These are phyloP conservation scores for Pilatotrama ljubarskyi DNA, from an alignment of 768 basidiomycete species.

Conservation along the genomic window DNA sequence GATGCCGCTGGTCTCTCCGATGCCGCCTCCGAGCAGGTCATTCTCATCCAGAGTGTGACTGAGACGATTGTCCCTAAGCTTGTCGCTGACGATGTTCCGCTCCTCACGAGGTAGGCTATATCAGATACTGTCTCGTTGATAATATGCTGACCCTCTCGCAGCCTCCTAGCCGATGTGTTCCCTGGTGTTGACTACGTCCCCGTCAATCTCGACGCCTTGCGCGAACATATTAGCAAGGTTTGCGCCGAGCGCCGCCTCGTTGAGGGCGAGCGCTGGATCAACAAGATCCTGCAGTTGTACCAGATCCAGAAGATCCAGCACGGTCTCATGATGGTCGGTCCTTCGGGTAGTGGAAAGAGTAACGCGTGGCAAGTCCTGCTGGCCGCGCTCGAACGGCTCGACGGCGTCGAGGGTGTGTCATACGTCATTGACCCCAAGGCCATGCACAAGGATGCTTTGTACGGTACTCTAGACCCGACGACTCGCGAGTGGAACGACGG, in stretches of 20 bases:
- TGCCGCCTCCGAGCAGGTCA: conserved; percentile 84
- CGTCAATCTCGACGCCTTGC: conserved; percentile 82
- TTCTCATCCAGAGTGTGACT: conserved; percentile 96
- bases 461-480: conserved; percentile 94
- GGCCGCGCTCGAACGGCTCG: conserved; percentile 84
- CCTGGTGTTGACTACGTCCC: conserved; percentile 92
- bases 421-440: conserved; percentile 99
- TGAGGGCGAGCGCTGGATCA: conserved; percentile 85
- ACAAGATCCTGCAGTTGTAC: conserved; percentile 96
- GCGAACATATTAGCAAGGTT: conserved; percentile 83
- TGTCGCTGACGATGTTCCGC: conserved; percentile 94
- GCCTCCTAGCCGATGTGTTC: conserved; percentile 94
- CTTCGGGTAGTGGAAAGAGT: conserved; percentile 95
- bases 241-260: conserved; percentile 86
- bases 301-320: conserved; percentile 99
- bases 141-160: conserved; percentile 33
- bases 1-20: conserved; percentile 63
- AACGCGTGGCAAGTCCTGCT: conserved; percentile 96
- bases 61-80: conserved; percentile 99
- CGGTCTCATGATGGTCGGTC: conserved; percentile 99
- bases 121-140: neutral
- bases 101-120: conserved; percentile 76
- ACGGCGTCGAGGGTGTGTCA: conserved; percentile 88
- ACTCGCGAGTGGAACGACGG: conserved; percentile 99
- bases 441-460: conserved; percentile 97